Percentiles rank a stretch among this genome's conserved stretches.
Conservation (phyloP, 768 basidiomycete species). For the Artomyces pyxidatus region DNA sequence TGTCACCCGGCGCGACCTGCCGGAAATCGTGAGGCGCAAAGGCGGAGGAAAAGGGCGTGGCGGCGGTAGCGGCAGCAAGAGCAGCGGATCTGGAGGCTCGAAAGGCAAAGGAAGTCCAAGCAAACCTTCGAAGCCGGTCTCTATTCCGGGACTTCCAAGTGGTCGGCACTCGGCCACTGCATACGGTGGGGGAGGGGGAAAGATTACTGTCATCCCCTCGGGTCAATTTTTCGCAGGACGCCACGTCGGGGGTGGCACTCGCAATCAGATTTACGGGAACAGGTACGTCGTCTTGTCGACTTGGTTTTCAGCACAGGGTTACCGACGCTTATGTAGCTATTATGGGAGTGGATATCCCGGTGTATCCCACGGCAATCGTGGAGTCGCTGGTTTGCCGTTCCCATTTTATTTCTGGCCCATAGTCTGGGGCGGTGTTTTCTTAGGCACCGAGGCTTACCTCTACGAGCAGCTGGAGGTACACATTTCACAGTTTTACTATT, state of each 20-base stretch:
- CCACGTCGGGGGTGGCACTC: constrained; percentile 18
- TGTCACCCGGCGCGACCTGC: background rate
- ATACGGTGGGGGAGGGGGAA: constrained; percentile 18
- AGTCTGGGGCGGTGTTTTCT: constrained; percentile 11
- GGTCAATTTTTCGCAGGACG: constrained; percentile 20
- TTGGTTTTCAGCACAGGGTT: background rate
- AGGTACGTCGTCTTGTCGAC: constrained; percentile 10
- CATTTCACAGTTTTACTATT: background rate
- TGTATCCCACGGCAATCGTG: background rate
- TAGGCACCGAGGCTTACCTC: background rate
- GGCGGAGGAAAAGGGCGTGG: constrained; percentile 6
- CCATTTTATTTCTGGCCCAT: constrained; percentile 24
- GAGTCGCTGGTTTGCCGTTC: constrained; percentile 14
- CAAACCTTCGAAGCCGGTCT: no score
- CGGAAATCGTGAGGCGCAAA: constrained; percentile 3
- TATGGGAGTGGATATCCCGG: constrained; percentile 25
- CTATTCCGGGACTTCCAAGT: background rate
- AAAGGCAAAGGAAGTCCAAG: background rate
- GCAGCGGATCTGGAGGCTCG: constrained; percentile 3
- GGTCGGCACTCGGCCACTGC: constrained; percentile 9
- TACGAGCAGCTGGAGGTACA: background rate
- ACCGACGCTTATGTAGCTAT: constrained; percentile 4
- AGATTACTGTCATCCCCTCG: constrained; percentile 11
- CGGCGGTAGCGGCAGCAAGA: constrained; percentile 6
- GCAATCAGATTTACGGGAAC: constrained; percentile 17